These are phyloP conservation scores for Canavalia gladiata DNA, from an alignment of 306 rosid genomes.

Conservation along the genomic window DNA sequence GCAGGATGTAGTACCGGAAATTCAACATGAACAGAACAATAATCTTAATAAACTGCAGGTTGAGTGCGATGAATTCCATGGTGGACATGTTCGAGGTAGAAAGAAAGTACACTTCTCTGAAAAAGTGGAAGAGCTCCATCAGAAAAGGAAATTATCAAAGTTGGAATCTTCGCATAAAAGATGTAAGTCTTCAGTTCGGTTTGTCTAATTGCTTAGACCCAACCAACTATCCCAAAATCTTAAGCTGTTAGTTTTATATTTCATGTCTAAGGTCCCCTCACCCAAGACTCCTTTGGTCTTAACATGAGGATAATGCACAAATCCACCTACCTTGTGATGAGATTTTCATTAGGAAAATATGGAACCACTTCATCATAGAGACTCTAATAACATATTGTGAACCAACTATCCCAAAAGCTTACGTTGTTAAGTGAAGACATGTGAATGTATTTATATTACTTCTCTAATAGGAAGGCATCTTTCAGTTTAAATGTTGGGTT, in stretches of 20 bases:
- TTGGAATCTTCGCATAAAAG: constrained; percentile 53
- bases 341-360: not conserved
- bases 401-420: not conserved
- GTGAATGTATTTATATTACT: not conserved
- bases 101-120: constrained; percentile 75
- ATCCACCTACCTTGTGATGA: not conserved
- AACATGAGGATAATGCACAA: not conserved
- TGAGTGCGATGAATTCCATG: constrained; percentile 44
- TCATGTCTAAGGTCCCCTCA: not conserved
- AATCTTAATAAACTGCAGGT: constrained; percentile 46
- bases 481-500: constrained; percentile 15
- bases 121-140: constrained; percentile 58
- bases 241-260: constrained; percentile 1
- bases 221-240: not conserved
- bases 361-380: not conserved
- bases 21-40: constrained; percentile 50
- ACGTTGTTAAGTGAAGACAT: not conserved
- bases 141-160: constrained; percentile 54
- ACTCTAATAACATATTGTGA: not conserved
- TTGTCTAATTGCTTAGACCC: not conserved
- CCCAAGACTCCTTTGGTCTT: not conserved
- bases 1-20: constrained; percentile 40
- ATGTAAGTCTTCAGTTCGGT: constrained; percentile 45
- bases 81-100: constrained; percentile 51
- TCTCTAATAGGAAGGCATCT: not conserved